Percentiles rank a stretch among this genome's conserved stretches.
phyloP scores from a whole-genome alignment of 23 red algal genomes.

The Gracilaria caudata region DNA sequence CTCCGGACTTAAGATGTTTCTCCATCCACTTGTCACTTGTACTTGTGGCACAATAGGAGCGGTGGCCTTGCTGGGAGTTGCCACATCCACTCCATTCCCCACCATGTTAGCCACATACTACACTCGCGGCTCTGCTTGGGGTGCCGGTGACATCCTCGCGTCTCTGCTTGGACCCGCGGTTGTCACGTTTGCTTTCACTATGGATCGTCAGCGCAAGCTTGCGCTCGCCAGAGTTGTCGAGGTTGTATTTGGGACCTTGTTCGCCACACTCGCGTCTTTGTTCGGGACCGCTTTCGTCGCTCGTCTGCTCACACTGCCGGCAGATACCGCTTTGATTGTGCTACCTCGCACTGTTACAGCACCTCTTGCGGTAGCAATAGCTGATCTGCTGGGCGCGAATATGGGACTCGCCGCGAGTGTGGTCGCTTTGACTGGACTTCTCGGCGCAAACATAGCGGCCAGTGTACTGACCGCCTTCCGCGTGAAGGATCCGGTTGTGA shows the following conservation, averaged over 20 bases:
- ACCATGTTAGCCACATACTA: slow-evolving; percentile 35
- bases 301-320: slow-evolving; percentile 56
- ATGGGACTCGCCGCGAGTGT: slow-evolving; percentile 78
- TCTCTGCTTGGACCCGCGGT: slow-evolving; percentile 90
- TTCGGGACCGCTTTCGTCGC: slow-evolving; percentile 88
- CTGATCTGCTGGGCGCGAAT: slow-evolving; percentile 73
- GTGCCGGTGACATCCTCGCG: slow-evolving; percentile 81
- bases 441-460: slow-evolving; percentile 87
- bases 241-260: slow-evolving; percentile 68
- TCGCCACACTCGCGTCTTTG: slow-evolving; percentile 71
- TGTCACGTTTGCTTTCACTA: slow-evolving; percentile 96
- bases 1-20: slow-evolving; percentile 35
- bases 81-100: slow-evolving; percentile 45
- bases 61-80: slow-evolving; percentile 53
- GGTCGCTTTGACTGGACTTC: slow-evolving; percentile 90
- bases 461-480: slow-evolving; percentile 25
- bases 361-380: slow-evolving; percentile 91
- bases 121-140: slow-evolving; percentile 61
- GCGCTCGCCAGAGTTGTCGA: slow-evolving; percentile 51
- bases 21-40: slow-evolving; percentile 93
- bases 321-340: slow-evolving; percentile 59
- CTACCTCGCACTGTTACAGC: slow-evolving; percentile 94
- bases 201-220: slow-evolving; percentile 76
- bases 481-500: slow-evolving; percentile 65
- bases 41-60: slow-evolving; percentile 66